Conservation (phyloP, 805 yeast genomes). For the Candida yuanshanica region DNA sequence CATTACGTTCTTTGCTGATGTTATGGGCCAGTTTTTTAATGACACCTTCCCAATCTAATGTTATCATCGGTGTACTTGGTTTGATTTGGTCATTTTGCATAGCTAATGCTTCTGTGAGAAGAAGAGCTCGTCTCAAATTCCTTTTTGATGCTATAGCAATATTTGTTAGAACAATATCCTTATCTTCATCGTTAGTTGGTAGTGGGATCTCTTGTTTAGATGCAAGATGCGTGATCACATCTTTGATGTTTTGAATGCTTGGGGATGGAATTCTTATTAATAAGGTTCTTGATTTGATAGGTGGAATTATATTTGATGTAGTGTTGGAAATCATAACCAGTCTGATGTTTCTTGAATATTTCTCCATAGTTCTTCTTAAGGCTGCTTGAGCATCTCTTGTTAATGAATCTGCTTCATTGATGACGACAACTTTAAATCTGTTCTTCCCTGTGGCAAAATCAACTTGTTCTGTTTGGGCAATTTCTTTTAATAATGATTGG, state of each 20-base stretch:
- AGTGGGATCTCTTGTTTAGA: conserved; percentile 45
- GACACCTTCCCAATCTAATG: conserved; percentile 89
- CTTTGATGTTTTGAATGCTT: conserved; percentile 45
- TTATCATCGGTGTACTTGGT: conserved; percentile 45
- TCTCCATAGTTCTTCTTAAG: conserved; percentile 92
- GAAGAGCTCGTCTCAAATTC: conserved; percentile 71
- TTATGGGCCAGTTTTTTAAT: conserved; percentile 57
- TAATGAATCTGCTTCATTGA: conserved; percentile 86
- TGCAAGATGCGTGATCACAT: conserved; percentile 51
- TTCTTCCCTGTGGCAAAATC: conserved; percentile 50
- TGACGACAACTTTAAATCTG: conserved; percentile 73
- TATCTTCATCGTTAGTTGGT: conserved; percentile 31
- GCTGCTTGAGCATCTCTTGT: conserved; percentile 96
- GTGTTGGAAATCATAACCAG: conserved; percentile 81
- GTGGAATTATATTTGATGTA: conserved; percentile 86
- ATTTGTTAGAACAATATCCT: conserved; percentile 36
- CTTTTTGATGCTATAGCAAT: conserved; percentile 57
- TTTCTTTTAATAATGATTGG: conserved; percentile 88
- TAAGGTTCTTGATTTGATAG: conserved; percentile 89
- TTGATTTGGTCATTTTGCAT: conserved; percentile 58
- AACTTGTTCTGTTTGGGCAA: conserved; percentile 94
- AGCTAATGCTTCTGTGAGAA: conserved; percentile 76
- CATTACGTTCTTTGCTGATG: conserved; percentile 58
- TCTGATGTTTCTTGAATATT: conserved; percentile 82
- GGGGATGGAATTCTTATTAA: conserved; percentile 89